phyloP scores from a whole-genome alignment of 108 stramenopile species.

The Pseudonitzschia delicatissima region DNA sequence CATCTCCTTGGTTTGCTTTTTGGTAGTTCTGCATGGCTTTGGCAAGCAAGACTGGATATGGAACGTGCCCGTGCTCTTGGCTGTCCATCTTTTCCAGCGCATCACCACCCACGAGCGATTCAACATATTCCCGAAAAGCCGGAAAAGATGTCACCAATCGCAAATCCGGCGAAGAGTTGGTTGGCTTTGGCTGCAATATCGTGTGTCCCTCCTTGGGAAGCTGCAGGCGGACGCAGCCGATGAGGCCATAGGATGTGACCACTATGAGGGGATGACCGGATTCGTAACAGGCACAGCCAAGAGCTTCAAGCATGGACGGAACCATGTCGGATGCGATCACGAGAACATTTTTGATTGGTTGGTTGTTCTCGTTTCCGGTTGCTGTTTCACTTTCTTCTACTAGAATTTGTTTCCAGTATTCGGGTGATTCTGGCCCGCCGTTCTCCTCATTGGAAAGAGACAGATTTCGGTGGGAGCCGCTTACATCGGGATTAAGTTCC shows the following conservation, averaged over 20 bases:
- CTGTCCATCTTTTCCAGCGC: conserved; percentile 37
- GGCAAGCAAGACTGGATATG: conserved; percentile 79
- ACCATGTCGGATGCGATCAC: conserved; percentile 86
- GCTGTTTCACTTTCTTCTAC: neutral
- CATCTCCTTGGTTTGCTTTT: neutral
- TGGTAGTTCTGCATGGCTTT: conserved; percentile 53
- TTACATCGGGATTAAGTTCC: conserved; percentile 86
- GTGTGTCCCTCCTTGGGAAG: conserved; percentile 37
- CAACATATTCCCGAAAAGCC: conserved; percentile 37
- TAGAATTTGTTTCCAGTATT: conserved; percentile 16
- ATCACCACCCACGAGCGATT: conserved; percentile 34
- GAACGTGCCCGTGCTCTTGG: conserved; percentile 78
- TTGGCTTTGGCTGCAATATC: conserved; percentile 76
- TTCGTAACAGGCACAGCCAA: conserved; percentile 57
- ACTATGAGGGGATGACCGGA: conserved; percentile 64
- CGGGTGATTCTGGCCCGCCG: neutral
- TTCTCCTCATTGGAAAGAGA: neutral
- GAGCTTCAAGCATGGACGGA: conserved; percentile 41
- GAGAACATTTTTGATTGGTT: conserved; percentile 41
- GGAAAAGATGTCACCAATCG: conserved; percentile 58
- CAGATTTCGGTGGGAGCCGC: conserved; percentile 45
- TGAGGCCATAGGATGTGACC: conserved; percentile 83
- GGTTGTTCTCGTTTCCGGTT: neutral
- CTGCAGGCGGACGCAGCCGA: conserved; percentile 85
- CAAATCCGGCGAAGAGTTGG: conserved; percentile 67